phyloP scores from a whole-genome alignment of 2,329 filamentous ascomycete genomes.

The Akanthomyces lecanii region DNA sequence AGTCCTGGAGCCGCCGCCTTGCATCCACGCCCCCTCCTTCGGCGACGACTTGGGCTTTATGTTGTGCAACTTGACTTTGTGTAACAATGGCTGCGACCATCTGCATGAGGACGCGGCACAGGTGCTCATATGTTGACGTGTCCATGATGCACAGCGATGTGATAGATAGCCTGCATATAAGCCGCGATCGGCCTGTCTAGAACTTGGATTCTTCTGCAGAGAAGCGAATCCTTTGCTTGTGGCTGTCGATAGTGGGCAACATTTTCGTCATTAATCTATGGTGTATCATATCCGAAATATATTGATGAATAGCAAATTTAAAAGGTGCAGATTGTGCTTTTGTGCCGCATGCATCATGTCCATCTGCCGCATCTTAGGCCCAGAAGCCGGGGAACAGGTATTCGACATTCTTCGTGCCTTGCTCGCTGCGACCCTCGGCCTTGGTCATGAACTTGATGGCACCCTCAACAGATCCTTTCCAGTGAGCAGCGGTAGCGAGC shows the following conservation, averaged over 20 bases:
- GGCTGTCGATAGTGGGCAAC: not conserved
- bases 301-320: not conserved
- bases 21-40: not conserved
- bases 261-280: not conserved
- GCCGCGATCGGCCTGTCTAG: not conserved
- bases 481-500: constrained; percentile 74
- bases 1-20: not conserved
- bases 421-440: constrained; percentile 64
- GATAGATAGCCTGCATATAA: not conserved
- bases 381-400: constrained; percentile 87
- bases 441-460: constrained; percentile 81
- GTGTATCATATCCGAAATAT: not conserved
- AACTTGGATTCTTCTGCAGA: not conserved
- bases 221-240: not conserved
- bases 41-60: not conserved
- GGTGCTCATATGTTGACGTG: constrained; percentile 2
- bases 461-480: constrained; percentile 70
- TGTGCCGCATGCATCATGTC: not conserved
- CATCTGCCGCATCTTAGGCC: constrained; percentile 26
- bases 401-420: constrained; percentile 73
- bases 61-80: not conserved
- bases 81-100: not conserved
- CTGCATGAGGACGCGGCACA: not conserved
- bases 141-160: not conserved
- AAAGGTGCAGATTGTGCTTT: not conserved